Conservation (phyloP, 768 basidiomycete genomes). For the Xanthoconium purpureum region DNA sequence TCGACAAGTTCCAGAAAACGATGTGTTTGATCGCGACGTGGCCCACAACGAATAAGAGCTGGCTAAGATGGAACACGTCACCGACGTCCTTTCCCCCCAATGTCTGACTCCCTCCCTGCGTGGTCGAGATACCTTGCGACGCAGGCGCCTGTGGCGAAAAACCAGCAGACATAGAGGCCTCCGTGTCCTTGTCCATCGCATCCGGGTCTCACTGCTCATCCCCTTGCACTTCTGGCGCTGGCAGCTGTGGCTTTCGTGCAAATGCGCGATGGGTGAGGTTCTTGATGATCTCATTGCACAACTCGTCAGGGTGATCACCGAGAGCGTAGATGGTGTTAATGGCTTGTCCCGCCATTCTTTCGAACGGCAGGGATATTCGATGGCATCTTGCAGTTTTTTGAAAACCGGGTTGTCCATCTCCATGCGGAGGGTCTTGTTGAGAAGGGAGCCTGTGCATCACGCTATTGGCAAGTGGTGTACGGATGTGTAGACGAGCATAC, state of each 20-base stretch:
- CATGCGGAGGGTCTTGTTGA: slow-evolving; percentile 80
- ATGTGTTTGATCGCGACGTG: slow-evolving; percentile 98
- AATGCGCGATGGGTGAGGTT: slow-evolving; percentile 76
- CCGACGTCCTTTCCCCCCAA: slow-evolving; percentile 52
- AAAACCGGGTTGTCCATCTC: slow-evolving; percentile 89
- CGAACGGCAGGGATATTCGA: slow-evolving; percentile 75
- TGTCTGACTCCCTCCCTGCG: slow-evolving; percentile 5
- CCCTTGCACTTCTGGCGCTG: neutral
- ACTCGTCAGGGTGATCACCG: slow-evolving; percentile 85
- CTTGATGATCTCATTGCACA: slow-evolving; percentile 80
- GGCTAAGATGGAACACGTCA: slow-evolving; percentile 85
- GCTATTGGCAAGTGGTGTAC: neutral
- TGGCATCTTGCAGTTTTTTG: slow-evolving; percentile 72
- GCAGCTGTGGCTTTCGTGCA: slow-evolving; percentile 25
- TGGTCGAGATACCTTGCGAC: slow-evolving; percentile 17
- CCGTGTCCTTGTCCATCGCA: slow-evolving; percentile 50
- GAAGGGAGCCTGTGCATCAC: slow-evolving; percentile 65
- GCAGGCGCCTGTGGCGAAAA: slow-evolving; percentile 17
- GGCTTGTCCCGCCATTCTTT: slow-evolving; percentile 96
- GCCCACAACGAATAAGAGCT: slow-evolving; percentile 93
- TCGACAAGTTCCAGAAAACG: slow-evolving; percentile 95
- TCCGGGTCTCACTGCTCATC: slow-evolving; percentile 40
- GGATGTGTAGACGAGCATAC: slow-evolving; percentile 33
- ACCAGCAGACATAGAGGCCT: slow-evolving; percentile 25
- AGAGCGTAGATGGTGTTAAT: slow-evolving; percentile 95